These are phyloP conservation scores for Podila epigama DNA, from an alignment of 192 early-diverging fungal species.

Conservation along the genomic window DNA sequence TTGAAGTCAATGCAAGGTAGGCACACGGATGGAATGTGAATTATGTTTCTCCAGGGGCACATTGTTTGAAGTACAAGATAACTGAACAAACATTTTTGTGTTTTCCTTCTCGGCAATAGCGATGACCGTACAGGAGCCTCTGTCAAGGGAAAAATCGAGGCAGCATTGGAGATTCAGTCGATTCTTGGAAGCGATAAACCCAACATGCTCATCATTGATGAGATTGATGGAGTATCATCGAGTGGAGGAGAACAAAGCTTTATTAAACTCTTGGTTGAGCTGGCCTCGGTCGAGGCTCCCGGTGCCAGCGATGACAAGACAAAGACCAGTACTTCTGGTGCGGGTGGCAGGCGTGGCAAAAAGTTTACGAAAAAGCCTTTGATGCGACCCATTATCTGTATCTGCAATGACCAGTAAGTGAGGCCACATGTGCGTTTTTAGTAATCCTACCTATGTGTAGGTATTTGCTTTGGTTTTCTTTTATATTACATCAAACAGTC, in stretches of 20 bases:
- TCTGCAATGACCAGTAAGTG: slow-evolving; percentile 93
- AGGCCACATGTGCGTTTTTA: neutral
- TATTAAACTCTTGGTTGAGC: slow-evolving; percentile 78
- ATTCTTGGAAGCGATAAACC: slow-evolving; percentile 72
- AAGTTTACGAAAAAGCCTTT: slow-evolving; percentile 58
- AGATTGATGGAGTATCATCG: slow-evolving; percentile 89
- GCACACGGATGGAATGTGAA: no score
- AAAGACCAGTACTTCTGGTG: slow-evolving; percentile 2
- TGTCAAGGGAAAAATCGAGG: slow-evolving; percentile 75
- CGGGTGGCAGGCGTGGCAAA: slow-evolving; percentile 33
- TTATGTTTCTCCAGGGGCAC: no score
- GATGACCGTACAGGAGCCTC: slow-evolving; percentile 90
- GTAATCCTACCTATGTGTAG: neutral
- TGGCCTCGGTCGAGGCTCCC: slow-evolving; percentile 59
- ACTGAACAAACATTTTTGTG: no score
- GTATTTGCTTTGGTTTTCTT: neutral
- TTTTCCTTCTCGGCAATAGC: no score
- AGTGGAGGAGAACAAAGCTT: slow-evolving; percentile 84
- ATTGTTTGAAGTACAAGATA: no score
- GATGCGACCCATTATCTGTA: slow-evolving; percentile 95
- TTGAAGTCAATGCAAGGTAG: slow-evolving; percentile 92
- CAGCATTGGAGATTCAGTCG: slow-evolving; percentile 81
- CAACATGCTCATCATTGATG: slow-evolving; percentile 90
- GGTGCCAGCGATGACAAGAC: slow-evolving; percentile 12
- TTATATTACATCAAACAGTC: neutral